phyloP scores from a whole-genome alignment of 495 filamentous ascomycete genomes.

The Hypoxylon perforatum region DNA sequence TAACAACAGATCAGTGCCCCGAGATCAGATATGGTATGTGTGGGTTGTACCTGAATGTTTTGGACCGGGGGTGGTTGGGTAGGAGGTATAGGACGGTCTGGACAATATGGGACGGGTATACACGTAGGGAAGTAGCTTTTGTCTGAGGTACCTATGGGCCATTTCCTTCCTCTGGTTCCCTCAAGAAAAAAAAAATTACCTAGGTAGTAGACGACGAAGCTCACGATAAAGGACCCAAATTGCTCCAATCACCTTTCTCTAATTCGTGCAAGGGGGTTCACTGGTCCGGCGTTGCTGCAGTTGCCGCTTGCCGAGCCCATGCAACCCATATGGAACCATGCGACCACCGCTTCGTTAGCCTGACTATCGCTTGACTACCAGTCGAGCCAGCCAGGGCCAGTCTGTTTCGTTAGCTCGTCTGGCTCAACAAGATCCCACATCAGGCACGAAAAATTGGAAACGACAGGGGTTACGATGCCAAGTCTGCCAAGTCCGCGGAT shows the following conservation, averaged over 20 bases:
- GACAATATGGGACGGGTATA: constrained; percentile 8
- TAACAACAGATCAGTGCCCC: constrained; percentile 20
- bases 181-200: neutral
- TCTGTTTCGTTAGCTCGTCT: too few relatives aligned
- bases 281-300: constrained; percentile 34
- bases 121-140: constrained; percentile 18
- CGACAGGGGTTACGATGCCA: constrained; percentile 22
- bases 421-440: constrained; percentile 9
- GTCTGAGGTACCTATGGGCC: constrained; percentile 28
- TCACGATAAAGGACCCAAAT: constrained; percentile 45
- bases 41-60: constrained; percentile 37
- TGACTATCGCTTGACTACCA: too few relatives aligned
- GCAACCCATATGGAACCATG: neutral
- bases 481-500: constrained; percentile 28
- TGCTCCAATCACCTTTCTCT: constrained; percentile 32
- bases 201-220: constrained; percentile 39
- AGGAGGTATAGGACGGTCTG: constrained; percentile 10
- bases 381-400: too few relatives aligned
- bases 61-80: constrained; percentile 8
- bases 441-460: constrained; percentile 36
- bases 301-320: constrained; percentile 35
- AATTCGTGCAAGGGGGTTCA: constrained; percentile 26
- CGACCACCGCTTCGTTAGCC: constrained; percentile 7
- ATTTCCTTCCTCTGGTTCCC: constrained; percentile 1
- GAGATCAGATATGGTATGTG: constrained; percentile 2